phyloP scores from a whole-genome alignment of 78 protist genomes.

The Monocercomonoides exilis region DNA sequence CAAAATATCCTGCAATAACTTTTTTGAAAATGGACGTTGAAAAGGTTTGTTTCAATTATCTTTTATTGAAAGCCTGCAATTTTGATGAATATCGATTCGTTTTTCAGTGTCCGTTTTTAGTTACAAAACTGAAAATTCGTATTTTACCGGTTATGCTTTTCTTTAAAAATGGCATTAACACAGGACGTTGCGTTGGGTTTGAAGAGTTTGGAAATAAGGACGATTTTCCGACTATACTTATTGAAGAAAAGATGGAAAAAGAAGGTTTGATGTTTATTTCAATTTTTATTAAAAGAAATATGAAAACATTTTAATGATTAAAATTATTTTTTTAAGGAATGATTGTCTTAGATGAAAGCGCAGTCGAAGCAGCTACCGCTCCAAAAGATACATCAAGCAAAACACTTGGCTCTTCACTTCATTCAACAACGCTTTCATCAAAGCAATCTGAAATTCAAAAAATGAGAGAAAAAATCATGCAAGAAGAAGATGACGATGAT shows the following conservation, averaged over 20 bases:
- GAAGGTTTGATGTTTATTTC: background rate
- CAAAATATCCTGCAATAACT: background rate
- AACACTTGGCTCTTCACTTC: too few relatives aligned
- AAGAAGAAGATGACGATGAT: too few relatives aligned
- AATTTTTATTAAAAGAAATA: too few relatives aligned
- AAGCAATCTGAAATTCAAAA: too few relatives aligned
- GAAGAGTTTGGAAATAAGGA: constrained; percentile 23
- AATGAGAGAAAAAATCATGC: too few relatives aligned
- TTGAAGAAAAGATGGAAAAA: constrained; percentile 5
- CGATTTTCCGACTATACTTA: background rate
- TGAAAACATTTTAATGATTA: too few relatives aligned
- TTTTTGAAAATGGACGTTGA: constrained; percentile 11
- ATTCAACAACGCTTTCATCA: too few relatives aligned
- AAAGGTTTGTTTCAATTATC: background rate
- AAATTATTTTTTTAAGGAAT: too few relatives aligned
- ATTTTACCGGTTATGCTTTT: constrained; percentile 2
- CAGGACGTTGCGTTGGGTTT: constrained; percentile 17
- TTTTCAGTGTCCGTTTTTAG: constrained; percentile 16
- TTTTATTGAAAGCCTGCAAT: background rate
- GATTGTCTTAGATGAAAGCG: too few relatives aligned
- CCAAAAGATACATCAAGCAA: too few relatives aligned
- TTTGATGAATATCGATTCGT: too few relatives aligned
- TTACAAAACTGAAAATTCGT: constrained; percentile 1
- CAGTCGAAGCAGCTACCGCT: too few relatives aligned
- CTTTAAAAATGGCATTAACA: constrained; percentile 10